Conservation (phyloP, 306 rosid genomes). For the Alnus glutinosa region DNA sequence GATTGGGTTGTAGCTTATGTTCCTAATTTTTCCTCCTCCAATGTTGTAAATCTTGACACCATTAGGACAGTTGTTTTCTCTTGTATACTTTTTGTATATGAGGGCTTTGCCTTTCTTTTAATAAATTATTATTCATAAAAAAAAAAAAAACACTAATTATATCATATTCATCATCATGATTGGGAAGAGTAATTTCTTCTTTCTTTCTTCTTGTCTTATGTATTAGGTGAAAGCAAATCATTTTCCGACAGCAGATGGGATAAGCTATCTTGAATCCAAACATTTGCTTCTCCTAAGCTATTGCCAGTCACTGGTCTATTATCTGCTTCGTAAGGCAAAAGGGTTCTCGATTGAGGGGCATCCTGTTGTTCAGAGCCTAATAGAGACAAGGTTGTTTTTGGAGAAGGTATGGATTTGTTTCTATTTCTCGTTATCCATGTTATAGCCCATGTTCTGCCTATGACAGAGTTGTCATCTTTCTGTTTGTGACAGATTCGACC, state of each 20-base stretch:
- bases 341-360: constrained; percentile 77
- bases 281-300: constrained; percentile 73
- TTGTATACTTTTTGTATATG: too few relatives aligned
- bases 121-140: too few relatives aligned
- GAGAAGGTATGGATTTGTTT: constrained; percentile 64
- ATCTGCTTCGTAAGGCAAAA: constrained; percentile 73
- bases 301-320: constrained; percentile 84
- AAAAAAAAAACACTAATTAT: not conserved
- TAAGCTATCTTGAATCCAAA: constrained; percentile 89
- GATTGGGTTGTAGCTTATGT: too few relatives aligned
- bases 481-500: constrained; percentile 64
- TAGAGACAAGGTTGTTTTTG: constrained; percentile 76
- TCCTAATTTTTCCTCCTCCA: too few relatives aligned
- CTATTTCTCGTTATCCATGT: constrained; percentile 4
- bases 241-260: constrained; percentile 69
- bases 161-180: constrained; percentile 7
- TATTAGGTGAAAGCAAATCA: constrained; percentile 65
- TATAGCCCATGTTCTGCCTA: not conserved
- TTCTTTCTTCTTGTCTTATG: constrained; percentile 1
- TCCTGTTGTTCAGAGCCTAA: constrained; percentile 68
- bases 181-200: not conserved
- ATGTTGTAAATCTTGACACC: too few relatives aligned
- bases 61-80: too few relatives aligned
- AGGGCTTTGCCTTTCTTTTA: too few relatives aligned
- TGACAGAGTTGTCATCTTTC: constrained; percentile 21